A percentile compares a stretch with the other conserved stretches of the same genome.
Conservation (phyloP, 2,329 filamentous ascomycete genomes). For the Clonostachys chloroleuca region DNA sequence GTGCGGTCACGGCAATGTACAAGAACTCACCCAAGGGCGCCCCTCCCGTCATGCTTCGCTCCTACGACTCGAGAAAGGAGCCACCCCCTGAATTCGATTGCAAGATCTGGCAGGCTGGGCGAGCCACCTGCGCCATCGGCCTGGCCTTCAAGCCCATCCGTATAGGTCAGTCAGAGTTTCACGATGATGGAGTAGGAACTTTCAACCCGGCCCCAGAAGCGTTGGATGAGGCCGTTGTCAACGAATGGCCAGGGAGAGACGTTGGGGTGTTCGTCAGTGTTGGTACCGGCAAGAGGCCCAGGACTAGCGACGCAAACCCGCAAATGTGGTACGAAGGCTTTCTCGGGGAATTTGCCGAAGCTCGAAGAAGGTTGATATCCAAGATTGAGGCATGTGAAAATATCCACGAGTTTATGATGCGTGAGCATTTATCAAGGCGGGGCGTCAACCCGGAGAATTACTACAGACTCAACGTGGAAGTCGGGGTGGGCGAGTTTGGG, state of each 20-base stretch:
- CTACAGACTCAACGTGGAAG: conserved; percentile 93
- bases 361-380: conserved; percentile 73
- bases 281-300: conserved; percentile 83
- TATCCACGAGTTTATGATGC: conserved; percentile 82
- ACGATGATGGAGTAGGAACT: conserved; percentile 86
- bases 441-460: conserved; percentile 87
- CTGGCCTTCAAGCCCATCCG: conserved; percentile 94
- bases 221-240: conserved; percentile 84
- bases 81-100: conserved; percentile 88
- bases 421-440: conserved; percentile 70
- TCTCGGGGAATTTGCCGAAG: conserved; percentile 88
- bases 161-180: conserved; percentile 88
- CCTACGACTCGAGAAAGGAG: conserved; percentile 92
- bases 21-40: conserved; percentile 71
- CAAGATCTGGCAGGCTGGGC: conserved; percentile 94
- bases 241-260: conserved; percentile 93
- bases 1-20: conserved; percentile 86
- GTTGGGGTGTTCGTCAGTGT: conserved; percentile 90
- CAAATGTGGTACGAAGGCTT: conserved; percentile 94
- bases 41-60: conserved; percentile 73
- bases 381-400: conserved; percentile 96
- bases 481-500: conserved; percentile 92
- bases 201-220: conserved; percentile 87
- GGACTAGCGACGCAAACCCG: conserved; percentile 60
- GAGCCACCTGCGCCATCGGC: conserved; percentile 87